Base-by-base conservation (phyloP, 305 asterid genomes). In the Solanum aculeatissimum region DNA sequence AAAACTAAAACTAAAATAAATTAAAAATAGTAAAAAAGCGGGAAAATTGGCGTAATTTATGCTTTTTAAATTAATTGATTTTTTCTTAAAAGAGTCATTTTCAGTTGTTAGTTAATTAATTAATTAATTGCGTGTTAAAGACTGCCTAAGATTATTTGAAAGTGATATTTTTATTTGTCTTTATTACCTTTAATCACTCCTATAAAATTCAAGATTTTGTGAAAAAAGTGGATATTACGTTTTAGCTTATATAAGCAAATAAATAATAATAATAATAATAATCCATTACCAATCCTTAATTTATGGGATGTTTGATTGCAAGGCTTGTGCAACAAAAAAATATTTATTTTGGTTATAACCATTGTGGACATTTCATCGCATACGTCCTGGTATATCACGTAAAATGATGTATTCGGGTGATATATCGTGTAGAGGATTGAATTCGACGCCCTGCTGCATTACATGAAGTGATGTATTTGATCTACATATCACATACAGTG, bases 1-100 rank as follows among this genome's bases (percentile, higher is more conserved):
- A n/a, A n/a, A n/a, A n/a, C n/a, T n/a, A n/a, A n/a, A n/a, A n/a
- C n/a, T n/a, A n/a, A n/a, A n/a, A 35, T 5, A 5, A 35, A 35
- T 35, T 5, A 1, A 35, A 35, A 35, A 35, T 35, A 65, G 49
- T 11, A 38, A 55, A 19, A 55, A 55, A 55, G 54, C 84, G 88
- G 74, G n/a, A 11, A 74, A 83, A 16, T 47, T 23, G 80, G 88
- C 86, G 88, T 74, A 85, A 86, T 86, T 29, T 80, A 45, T 11
- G 13, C 58, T 57, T 84, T 84, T 42, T 13, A 16, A 23, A 42
- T 1, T n/a, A 6, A 12, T 63, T 63, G 6, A 11, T 6, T 49
- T 29, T 11, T 25, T 1, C 1, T 27, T 21, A 27, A 19, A 18
- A 29, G 57, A 72, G 69, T 82, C 65, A 1, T 82, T 45, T 75